Evolutionary conservation across 2,329 filamentous ascomycete genomes (phyloP).

Genomic region (Colletotrichum aenigma): DNA sequence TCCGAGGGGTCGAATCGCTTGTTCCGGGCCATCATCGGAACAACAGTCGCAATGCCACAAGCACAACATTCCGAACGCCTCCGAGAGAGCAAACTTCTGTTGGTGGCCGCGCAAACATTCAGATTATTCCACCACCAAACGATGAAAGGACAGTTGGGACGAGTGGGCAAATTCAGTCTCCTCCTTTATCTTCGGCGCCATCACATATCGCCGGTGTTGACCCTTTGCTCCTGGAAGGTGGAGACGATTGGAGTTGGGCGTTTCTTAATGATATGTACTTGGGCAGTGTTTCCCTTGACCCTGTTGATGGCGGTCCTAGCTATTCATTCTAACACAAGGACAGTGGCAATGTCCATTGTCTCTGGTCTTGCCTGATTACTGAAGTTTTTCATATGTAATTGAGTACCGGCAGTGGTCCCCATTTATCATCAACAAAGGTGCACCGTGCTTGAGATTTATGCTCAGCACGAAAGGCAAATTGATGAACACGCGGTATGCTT

Average conservation of each 20-base stretch:
- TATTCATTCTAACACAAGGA: background rate
- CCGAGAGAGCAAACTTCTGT: background rate
- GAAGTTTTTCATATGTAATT: background rate
- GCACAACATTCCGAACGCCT: background rate
- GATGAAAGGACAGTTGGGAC: background rate
- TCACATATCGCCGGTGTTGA: background rate
- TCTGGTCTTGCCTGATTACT: background rate
- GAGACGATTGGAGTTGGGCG: background rate
- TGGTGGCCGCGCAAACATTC: background rate
- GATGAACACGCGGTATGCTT: background rate
- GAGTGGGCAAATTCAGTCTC: background rate
- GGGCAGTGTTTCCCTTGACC: background rate
- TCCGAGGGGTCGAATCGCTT: background rate
- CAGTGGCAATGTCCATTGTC: background rate
- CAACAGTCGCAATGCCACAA: background rate
- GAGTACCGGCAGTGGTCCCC: background rate
- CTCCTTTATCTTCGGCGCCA: background rate
- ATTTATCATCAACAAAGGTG: background rate
- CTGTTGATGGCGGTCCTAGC: background rate
- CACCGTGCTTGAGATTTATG: background rate
- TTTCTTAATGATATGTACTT: constrained; percentile 6
- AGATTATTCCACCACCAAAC: background rate
- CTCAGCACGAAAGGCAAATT: background rate
- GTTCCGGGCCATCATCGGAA: background rate
- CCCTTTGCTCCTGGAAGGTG: background rate